A percentile compares a stretch with the other conserved stretches of the same genome.
phyloP scores from a whole-genome alignment of 768 basidiomycete genomes.

The Stropharia rugosoannulata region DNA sequence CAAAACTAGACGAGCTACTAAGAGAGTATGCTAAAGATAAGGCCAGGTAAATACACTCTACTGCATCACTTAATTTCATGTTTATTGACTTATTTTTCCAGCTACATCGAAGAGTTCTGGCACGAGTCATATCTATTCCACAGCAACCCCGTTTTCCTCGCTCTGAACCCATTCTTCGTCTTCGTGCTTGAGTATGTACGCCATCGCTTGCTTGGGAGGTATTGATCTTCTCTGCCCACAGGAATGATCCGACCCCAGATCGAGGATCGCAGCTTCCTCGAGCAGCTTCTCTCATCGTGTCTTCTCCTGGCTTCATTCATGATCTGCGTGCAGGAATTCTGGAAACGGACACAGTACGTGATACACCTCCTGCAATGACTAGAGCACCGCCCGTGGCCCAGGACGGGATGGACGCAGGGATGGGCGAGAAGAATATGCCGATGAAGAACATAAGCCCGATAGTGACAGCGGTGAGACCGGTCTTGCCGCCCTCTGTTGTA shows the following conservation, averaged over 20 bases:
- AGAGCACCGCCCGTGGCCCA: conserved; percentile 90
- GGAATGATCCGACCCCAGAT: conserved; percentile 90
- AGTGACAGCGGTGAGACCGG: conserved; percentile 76
- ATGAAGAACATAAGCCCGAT: conserved; percentile 79
- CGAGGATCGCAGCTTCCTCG: conserved; percentile 84
- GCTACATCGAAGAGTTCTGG: conserved; percentile 98
- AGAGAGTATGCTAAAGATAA: conserved; percentile 72
- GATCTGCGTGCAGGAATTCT: conserved; percentile 83
- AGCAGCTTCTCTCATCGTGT: conserved; percentile 84
- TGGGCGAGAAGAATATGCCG: conserved; percentile 84
- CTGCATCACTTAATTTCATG: neutral
- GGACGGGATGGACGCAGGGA: conserved; percentile 82
- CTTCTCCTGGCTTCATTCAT: conserved; percentile 92
- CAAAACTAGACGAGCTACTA: conserved; percentile 74
- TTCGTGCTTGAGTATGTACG: conserved; percentile 79
- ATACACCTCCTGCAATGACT: conserved; percentile 73
- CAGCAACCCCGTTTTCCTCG: conserved; percentile 90
- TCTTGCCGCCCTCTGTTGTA: conserved; percentile 77
- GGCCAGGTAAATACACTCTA: conserved; percentile 54
- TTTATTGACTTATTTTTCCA: conserved; percentile 23
- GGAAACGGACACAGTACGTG: conserved; percentile 79
- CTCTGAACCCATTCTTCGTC: conserved; percentile 95
- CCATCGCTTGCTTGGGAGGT: neutral
- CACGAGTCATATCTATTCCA: conserved; percentile 86
- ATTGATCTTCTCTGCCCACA: conserved; percentile 26